These are phyloP conservation scores for Ganoderma meredithae DNA, from an alignment of 1,284 basidiomycete species.

Conservation along the genomic window DNA sequence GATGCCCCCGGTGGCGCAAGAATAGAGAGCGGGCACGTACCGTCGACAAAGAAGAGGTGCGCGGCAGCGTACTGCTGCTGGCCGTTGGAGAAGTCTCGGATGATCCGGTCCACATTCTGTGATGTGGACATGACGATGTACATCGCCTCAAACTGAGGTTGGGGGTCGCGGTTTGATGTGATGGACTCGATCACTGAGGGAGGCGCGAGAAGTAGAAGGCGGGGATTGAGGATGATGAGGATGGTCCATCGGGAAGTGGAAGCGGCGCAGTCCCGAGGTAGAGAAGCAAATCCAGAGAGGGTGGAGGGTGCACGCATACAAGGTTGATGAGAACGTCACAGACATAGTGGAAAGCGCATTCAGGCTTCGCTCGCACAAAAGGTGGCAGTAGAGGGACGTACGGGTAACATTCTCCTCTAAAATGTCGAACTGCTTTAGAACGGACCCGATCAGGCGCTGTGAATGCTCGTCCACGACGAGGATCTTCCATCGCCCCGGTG, in stretches of 20 bases:
- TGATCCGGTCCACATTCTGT: constrained; percentile 92
- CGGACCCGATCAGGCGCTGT: constrained; percentile 84
- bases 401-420: constrained; percentile 94
- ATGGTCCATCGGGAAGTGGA: neutral
- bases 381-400: constrained; percentile 51
- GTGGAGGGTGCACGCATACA: neutral
- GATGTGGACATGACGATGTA: constrained; percentile 96
- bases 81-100: constrained; percentile 80
- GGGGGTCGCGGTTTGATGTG: constrained; percentile 75
- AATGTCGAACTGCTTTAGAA: constrained; percentile 93
- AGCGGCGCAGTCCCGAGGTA: neutral
- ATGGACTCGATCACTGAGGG: constrained; percentile 80
- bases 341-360: neutral
- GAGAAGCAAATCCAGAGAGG: neutral
- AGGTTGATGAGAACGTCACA: neutral
- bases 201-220: constrained; percentile 8
- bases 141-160: constrained; percentile 86
- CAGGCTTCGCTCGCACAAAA: constrained; percentile 9
- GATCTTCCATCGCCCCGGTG: constrained; percentile 92
- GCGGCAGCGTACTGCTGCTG: constrained; percentile 85
- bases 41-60: constrained; percentile 95
- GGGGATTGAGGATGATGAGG: neutral
- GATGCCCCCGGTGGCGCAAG: constrained; percentile 14
- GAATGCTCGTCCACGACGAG: constrained; percentile 95
- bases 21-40: constrained; percentile 52